These are phyloP conservation scores for Neurospora crassa DNA, from an alignment of 2,329 filamentous ascomycete species.

Conservation along the genomic window DNA sequence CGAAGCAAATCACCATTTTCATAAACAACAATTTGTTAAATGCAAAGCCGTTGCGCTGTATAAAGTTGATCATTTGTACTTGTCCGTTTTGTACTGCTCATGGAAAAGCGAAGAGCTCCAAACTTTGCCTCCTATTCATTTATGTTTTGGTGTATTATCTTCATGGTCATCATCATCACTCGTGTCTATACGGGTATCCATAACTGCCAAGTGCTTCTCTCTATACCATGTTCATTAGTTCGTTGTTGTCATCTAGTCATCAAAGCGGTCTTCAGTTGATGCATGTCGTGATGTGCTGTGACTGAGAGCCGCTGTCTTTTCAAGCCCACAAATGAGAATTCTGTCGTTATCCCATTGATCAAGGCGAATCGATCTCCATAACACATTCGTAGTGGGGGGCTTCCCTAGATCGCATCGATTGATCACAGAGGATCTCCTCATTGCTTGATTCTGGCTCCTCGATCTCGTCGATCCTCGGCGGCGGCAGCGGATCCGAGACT, in stretches of 20 bases:
- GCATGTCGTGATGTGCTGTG: background rate
- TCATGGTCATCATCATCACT: background rate
- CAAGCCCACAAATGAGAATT: background rate
- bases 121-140: background rate
- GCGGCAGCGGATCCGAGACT: constrained; percentile 37
- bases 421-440: constrained; percentile 31
- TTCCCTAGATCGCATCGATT: constrained; percentile 33
- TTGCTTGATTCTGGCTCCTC: constrained; percentile 42
- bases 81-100: background rate
- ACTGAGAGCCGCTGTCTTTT: background rate
- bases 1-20: background rate
- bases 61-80: background rate
- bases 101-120: background rate
- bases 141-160: background rate
- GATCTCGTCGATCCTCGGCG: constrained; percentile 42
- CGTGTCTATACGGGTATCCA: background rate
- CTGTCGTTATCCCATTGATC: background rate
- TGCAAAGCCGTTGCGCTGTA: background rate
- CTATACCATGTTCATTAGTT: background rate
- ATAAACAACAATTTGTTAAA: background rate
- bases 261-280: background rate
- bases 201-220: background rate
- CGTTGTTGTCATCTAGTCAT: background rate
- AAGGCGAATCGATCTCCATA: constrained; percentile 40
- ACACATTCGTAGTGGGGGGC: constrained; percentile 44